Conservation (phyloP, 2,329 filamentous ascomycete genomes). For the Aspergillus fructus region DNA sequence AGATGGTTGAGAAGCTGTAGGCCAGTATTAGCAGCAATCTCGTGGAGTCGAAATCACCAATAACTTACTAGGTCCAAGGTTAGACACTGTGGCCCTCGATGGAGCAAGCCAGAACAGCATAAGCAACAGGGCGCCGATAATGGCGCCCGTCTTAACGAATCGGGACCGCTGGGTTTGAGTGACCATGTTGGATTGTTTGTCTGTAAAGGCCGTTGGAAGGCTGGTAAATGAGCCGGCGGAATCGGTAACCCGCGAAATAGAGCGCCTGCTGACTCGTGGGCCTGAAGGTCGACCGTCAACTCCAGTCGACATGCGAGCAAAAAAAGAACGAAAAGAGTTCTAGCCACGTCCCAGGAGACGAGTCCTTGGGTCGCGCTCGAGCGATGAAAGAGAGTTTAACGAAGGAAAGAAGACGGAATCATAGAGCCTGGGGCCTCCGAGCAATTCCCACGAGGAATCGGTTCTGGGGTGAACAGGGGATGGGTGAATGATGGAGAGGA, state of each 20-base stretch:
- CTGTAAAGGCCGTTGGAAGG: conserved; percentile 46
- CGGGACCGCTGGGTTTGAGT: conserved; percentile 61
- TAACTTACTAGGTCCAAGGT: conserved; percentile 25
- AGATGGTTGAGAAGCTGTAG: conserved; percentile 26
- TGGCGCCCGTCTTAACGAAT: conserved; percentile 61
- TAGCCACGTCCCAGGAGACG: conserved; percentile 22
- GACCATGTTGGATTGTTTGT: conserved; percentile 50
- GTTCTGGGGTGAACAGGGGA: conserved; percentile 13
- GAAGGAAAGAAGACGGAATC: conserved; percentile 24
- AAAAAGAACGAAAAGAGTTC: conserved; percentile 17
- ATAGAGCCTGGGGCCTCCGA: conserved; percentile 31
- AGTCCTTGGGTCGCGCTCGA: conserved; percentile 11
- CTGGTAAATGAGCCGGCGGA: conserved; percentile 45
- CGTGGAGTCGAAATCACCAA: background rate
- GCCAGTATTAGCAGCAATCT: conserved; percentile 3
- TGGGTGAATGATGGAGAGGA: conserved; percentile 16
- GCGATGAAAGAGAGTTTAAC: conserved; percentile 22
- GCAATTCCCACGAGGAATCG: conserved; percentile 22
- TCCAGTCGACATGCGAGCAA: conserved; percentile 56
- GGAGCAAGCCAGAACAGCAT: conserved; percentile 57
- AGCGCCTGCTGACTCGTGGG: conserved; percentile 51
- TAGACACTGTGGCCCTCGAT: conserved; percentile 29
- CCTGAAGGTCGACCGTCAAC: conserved; percentile 50
- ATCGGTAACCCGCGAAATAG: conserved; percentile 51
- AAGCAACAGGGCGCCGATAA: conserved; percentile 58